Evolutionary conservation across 495 filamentous ascomycete genomes (phyloP), one percentile per base, ranked within the genome.

Genomic region (Penicillium desertorum): DNA sequence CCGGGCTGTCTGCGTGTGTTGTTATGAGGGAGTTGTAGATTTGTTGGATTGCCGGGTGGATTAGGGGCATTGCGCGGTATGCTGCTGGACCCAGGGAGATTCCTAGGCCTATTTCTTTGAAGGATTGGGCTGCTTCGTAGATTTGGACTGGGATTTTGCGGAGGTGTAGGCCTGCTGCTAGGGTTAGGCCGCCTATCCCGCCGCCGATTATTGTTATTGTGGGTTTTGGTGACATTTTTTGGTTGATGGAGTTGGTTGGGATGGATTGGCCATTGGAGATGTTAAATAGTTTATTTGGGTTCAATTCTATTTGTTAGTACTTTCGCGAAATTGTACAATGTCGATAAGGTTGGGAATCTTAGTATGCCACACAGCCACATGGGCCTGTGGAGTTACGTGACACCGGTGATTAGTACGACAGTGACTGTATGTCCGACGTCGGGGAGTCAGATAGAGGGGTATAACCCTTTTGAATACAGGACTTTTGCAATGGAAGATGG

Each of bases 31-130:
- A 60, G 30, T 75, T 64, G 49, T 73, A 71, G 41, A 72, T 72
- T 10, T 59, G 57, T 1, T 67, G 61, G 37, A 76, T 63, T n/a
- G 61, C 34, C 0, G 79, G 77, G 54, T 82, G 76, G 23, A 85
- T 71, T 5, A 77, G 51, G 3, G 61, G 64, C 73, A 87, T 79
- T 8, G 82, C 80, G 14, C 75, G 71, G 59, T 84, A 79, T 0
- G 83, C 80, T 29, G 84, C 85, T 14, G 84, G 82, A 17, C 76
- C 77, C 62, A 86, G 81, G 4, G 79, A 80, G 45, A 87, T 75
- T 10, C 84, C 84, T 0, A 83, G 79, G 1, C 84, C 84, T 43
- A 86, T 78, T 62, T 85, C 84, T 12, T 72, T 69, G 65, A 84
- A 81, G 2, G 59, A 66, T 0, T 72, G 49, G 0, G 80, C 74